Evolutionary conservation across 2,329 filamentous ascomycete species (phyloP).

Genomic region (Pezicula rhizophila): DNA sequence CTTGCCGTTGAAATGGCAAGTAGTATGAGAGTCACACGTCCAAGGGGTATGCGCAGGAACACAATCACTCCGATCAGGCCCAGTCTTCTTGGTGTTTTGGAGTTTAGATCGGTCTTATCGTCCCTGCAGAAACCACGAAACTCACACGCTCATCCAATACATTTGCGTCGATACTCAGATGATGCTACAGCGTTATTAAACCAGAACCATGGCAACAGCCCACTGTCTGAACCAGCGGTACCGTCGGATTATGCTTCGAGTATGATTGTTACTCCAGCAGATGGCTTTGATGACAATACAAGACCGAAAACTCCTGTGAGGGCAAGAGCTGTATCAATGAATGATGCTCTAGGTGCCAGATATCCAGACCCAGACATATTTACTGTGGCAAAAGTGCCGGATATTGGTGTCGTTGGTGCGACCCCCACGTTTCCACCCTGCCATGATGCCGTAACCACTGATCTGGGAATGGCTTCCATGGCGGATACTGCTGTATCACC

Average conservation of each 20-base stretch:
- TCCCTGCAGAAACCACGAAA: constrained; percentile 79
- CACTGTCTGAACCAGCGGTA: constrained; percentile 38
- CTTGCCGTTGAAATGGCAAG: constrained; percentile 78
- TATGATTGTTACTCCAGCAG: constrained; percentile 34
- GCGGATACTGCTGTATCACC: constrained; percentile 28
- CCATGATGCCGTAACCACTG: constrained; percentile 10
- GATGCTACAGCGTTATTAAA: constrained; percentile 29
- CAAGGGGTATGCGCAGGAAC: constrained; percentile 57
- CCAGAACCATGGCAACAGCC: constrained; percentile 28
- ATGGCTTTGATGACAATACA: constrained; percentile 11
- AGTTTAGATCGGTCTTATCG: constrained; percentile 87
- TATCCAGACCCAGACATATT: constrained; percentile 18
- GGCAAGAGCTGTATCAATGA: constrained; percentile 26
- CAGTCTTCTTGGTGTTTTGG: constrained; percentile 85
- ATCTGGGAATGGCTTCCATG: constrained; percentile 15
- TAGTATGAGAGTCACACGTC: constrained; percentile 83
- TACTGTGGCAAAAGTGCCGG: constrained; percentile 20
- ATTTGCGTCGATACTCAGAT: constrained; percentile 64
- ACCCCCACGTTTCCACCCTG: constrained; percentile 32
- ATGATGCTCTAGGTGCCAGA: constrained; percentile 16
- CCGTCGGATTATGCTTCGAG: constrained; percentile 28
- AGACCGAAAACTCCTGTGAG: constrained; percentile 11
- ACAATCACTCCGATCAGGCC: constrained; percentile 84
- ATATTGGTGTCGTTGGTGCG: constrained; percentile 30
- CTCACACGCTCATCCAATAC: constrained; percentile 63